These are phyloP conservation scores for Marchantia polymorpha DNA, from an alignment of 225 moss, liverwort and hornwort species.

Conservation along the genomic window DNA sequence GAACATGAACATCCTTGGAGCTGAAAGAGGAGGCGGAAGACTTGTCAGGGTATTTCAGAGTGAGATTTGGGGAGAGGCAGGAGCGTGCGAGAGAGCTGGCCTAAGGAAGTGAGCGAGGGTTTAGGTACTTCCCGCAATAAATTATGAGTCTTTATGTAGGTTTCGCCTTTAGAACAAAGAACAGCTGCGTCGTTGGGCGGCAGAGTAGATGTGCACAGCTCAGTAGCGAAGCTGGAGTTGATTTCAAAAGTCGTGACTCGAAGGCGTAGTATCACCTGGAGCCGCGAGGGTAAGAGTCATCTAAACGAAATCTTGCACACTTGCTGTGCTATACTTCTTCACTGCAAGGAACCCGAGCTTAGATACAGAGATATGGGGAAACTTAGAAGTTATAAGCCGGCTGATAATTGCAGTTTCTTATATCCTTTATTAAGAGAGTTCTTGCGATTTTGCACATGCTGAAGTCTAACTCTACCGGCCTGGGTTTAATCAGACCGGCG, in stretches of 20 bases:
- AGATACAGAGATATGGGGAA: background rate
- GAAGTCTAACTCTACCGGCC: slow-evolving; percentile 4
- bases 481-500: slow-evolving; percentile 12
- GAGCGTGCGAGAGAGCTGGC: background rate
- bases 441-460: background rate
- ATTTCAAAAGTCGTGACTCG: background rate
- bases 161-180: slow-evolving; percentile 8
- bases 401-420: background rate
- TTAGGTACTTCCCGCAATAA: background rate
- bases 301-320: slow-evolving; percentile 21
- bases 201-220: slow-evolving; percentile 12
- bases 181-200: slow-evolving; percentile 1
- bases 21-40: slow-evolving; percentile 3
- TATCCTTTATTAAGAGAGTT: slow-evolving; percentile 6
- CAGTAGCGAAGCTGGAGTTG: background rate
- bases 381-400: background rate
- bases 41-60: background rate
- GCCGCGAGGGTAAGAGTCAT: slow-evolving; percentile 13
- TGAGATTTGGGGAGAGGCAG: background rate
- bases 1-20: slow-evolving; percentile 13
- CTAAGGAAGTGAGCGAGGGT: background rate
- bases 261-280: slow-evolving; percentile 17
- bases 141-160: slow-evolving; percentile 11
- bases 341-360: background rate
- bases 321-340: slow-evolving; percentile 3